Evolutionary conservation across 1,139 yeast genomes (phyloP).

Genomic region (Lodderomyces orthopsilosis): DNA sequence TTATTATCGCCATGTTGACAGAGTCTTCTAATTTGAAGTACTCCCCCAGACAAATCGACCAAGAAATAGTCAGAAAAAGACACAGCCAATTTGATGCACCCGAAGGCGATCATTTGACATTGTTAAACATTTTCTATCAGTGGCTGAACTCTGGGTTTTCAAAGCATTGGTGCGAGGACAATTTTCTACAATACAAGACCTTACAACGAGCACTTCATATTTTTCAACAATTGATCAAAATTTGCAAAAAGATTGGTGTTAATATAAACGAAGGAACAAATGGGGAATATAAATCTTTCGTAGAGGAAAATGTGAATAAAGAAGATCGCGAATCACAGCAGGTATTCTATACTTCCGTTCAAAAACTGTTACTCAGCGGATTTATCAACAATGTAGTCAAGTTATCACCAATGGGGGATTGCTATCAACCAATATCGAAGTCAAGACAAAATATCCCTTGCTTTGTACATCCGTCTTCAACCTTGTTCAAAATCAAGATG

Average conservation of each 20-base stretch:
- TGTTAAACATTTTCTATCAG: constrained; percentile 69
- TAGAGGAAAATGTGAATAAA: neutral
- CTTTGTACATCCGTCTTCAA: constrained; percentile 80
- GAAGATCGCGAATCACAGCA: neutral
- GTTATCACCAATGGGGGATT: constrained; percentile 68
- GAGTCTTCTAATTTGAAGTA: constrained; percentile 73
- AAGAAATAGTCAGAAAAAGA: constrained; percentile 62
- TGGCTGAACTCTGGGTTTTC: constrained; percentile 69
- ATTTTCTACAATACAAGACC: constrained; percentile 74
- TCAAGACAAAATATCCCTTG: constrained; percentile 37
- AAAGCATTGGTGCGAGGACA: constrained; percentile 82
- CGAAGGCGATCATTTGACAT: constrained; percentile 71
- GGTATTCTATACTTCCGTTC: constrained; percentile 36
- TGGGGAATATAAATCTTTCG: neutral
- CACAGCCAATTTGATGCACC: constrained; percentile 43
- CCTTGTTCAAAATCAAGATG: constrained; percentile 47
- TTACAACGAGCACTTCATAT: constrained; percentile 69
- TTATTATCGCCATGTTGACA: constrained; percentile 78
- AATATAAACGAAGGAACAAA: constrained; percentile 14
- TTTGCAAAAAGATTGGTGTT: constrained; percentile 63
- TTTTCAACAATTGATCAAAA: constrained; percentile 61
- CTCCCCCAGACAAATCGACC: constrained; percentile 64
- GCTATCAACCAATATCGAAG: constrained; percentile 55
- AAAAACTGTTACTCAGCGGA: constrained; percentile 72
- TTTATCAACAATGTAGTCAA: constrained; percentile 79